Conservation (phyloP, 495 filamentous ascomycete species). For the Talaromyces adpressus region DNA sequence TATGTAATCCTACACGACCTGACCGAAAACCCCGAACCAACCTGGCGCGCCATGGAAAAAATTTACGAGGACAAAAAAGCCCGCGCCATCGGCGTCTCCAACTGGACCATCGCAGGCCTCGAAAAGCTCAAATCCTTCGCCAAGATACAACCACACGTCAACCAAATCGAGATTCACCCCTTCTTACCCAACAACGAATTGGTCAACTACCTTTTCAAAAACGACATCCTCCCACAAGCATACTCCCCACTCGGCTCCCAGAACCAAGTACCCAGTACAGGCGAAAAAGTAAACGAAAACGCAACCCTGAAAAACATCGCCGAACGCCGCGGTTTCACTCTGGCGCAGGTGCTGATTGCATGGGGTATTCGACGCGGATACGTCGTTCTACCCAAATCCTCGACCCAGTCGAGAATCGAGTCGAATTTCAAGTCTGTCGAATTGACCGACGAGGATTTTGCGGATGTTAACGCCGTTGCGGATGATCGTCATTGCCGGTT, state of each 20-base stretch:
- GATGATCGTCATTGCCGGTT: constrained; percentile 58
- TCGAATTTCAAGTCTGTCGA: constrained; percentile 59
- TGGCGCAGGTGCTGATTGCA: constrained; percentile 59
- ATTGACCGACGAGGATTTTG: constrained; percentile 46
- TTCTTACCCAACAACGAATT: constrained; percentile 75
- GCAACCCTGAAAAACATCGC: constrained; percentile 53
- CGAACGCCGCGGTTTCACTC: constrained; percentile 53
- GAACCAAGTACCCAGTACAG: constrained; percentile 56
- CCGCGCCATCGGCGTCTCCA: constrained; percentile 80
- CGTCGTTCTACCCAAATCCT: constrained; percentile 65
- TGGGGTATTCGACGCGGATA: constrained; percentile 69
- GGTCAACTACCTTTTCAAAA: constrained; percentile 59
- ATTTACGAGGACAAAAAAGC: constrained; percentile 64
- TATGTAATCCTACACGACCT: constrained; percentile 53
- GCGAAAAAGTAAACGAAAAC: constrained; percentile 54
- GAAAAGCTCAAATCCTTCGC: constrained; percentile 62
- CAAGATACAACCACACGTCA: constrained; percentile 61
- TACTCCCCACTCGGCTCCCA: constrained; percentile 70
- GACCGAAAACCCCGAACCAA: constrained; percentile 56
- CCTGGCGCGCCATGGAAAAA: constrained; percentile 77
- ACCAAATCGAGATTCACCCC: constrained; percentile 92
- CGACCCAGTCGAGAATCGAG: constrained; percentile 55
- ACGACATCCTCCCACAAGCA: constrained; percentile 65
- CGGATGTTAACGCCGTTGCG: constrained; percentile 53
- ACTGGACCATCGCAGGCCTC: constrained; percentile 66